Base-by-base conservation (phyloP, 768 basidiomycete species). In the Pleurotus sapidus region DNA sequence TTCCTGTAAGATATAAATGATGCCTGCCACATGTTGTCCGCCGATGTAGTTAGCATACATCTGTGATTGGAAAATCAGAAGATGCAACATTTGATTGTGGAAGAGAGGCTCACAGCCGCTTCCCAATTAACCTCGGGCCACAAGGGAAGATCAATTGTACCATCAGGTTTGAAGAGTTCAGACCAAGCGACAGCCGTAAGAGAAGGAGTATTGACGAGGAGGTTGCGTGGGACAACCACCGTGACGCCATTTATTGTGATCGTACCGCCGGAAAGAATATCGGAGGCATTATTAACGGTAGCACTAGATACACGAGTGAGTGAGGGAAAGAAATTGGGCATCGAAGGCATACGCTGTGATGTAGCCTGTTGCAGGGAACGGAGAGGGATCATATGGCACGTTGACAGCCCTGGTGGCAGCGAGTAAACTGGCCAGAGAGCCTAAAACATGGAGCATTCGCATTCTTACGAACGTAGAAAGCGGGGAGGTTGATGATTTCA, bases 61-160 rank as follows among this genome's bases (percentile, higher is more conserved):
- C 61, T 62, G 23, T 47, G 7, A 12, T 30, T 25, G 20, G 12
- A 18, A 2, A 25, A 40, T 60, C 38, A 39, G 55, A 7, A 7
- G 18, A 30, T 30, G 11, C 30, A 11, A 20, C 20, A 20, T 12
- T 15, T 40, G 15, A 7, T 45, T 18, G 49, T 24, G 11, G 46
- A 46, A 12, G n/a, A n/a, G 15, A 39, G 7, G 38, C 57, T 20
- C 46, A 60, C 61, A 20, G 42, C 18, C 14, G 61, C 60, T 27
- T 63, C 61, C 61, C 61, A 63, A 30, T 46, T 58, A 27, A 63
- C 51, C 46, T 57, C 57, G 11, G 61, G 61, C 61, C 61, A 63
- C 9, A 63, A 46, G 9, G 61, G 61, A 2, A 63, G 49, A 37
- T 63, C 55, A 12, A 63, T 46, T 2, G 48, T 53, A 4, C 61